A percentile compares a stretch with the other conserved stretches of the same genome.
phyloP scores from a whole-genome alignment of 169 alveolate species.

The Miamiensis avidus region DNA sequence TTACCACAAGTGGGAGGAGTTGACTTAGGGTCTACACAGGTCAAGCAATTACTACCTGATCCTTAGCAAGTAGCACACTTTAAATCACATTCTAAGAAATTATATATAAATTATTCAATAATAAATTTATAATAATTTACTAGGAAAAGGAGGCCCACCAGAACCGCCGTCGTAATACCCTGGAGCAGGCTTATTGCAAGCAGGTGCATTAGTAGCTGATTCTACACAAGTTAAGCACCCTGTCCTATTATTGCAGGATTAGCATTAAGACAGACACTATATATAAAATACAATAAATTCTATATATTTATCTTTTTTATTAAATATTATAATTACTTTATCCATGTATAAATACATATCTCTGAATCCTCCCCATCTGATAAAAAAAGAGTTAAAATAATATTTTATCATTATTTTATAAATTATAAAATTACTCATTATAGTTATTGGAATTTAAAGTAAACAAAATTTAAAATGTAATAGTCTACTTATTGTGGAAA shows the following conservation, averaged over 20 bases:
- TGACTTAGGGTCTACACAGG: background rate
- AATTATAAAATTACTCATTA: too few relatives aligned
- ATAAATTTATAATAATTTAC: background rate
- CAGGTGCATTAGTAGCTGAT: background rate
- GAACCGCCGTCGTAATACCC: background rate
- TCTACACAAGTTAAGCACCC: background rate
- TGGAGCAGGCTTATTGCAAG: background rate
- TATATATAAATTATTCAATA: too few relatives aligned
- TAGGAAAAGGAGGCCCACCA: background rate
- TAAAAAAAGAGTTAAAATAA: too few relatives aligned
- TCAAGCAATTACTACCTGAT: background rate
- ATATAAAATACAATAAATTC: too few relatives aligned
- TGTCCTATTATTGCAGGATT: background rate
- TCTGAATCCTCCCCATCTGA: background rate
- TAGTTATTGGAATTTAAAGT: background rate
- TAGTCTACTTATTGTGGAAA: background rate
- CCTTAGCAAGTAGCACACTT: background rate
- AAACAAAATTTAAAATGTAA: background rate
- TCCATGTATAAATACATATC: background rate
- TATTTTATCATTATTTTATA: too few relatives aligned
- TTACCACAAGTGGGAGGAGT: background rate
- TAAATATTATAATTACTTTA: background rate
- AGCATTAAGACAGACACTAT: background rate
- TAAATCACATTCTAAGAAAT: background rate
- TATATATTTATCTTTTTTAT: too few relatives aligned